Evolutionary conservation across 2,329 filamentous ascomycete genomes (phyloP), one percentile per base, ranked within the genome.

Genomic region (Scleromitrula shiraiana): DNA sequence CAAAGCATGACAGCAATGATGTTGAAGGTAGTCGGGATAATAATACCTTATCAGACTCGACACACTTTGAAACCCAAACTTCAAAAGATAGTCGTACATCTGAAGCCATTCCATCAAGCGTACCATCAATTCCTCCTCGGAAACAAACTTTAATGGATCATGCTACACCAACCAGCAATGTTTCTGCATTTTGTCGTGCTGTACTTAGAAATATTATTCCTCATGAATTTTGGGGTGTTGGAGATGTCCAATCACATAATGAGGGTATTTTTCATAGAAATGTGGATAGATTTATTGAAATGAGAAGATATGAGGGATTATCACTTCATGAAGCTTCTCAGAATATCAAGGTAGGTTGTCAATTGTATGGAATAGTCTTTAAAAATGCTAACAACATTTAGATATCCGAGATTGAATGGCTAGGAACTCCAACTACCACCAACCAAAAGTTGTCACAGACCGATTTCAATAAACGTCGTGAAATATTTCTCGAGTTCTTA

Each of bases 101-200:
- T 19, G 15, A 23, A 29, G 20, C 32, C 62, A 30, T 15, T 5
- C 9, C 15, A 24, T 38, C 36, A 2, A 57, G 60, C 63, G 54
- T 47, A 26, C 47, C 37, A 39, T 44, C 43, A n/a, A 41, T 66
- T 12, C 70, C 71, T 10, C 68, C 46, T 10, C 53, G 42, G 17
- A 59, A 59, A 26, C 19, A 23, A 29, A 57, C 59, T 7, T 56
- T 93, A 37, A 79, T 81, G 27, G 77, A 84, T 17, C 68, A 86
- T 56, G 83, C 89, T 1, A 88, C 81, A 14, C 77, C 85, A 0
- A 55, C 70, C 3, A 69, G 80, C 1, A 75, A 80, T 40, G 85
- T 97, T 2, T 95, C 90, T 4, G 83, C 87, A 0, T 97, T 95
- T 61, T 95, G 89, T 63, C 85, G 84, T 60, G 84, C 88, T 2